phyloP scores from a whole-genome alignment of 345 rosid genomes.

The Eucalyptus tenuipes region DNA sequence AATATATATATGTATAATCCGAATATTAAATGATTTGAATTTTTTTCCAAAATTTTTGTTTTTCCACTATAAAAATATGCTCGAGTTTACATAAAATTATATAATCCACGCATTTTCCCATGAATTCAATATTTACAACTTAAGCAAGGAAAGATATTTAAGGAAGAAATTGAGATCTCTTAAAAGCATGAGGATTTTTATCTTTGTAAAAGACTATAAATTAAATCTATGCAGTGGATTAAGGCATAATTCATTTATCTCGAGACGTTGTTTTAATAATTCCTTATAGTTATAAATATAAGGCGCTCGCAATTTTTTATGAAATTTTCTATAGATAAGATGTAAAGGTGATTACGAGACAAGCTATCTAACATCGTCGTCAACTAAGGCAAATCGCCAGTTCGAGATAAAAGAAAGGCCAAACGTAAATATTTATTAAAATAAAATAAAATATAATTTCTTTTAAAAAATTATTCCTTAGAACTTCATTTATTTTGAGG shows the following conservation, averaged over 20 bases:
- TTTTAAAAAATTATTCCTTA: background rate
- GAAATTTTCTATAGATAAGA: background rate
- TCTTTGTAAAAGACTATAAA: background rate
- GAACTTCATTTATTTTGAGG: accelerated
- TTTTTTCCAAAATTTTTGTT: background rate
- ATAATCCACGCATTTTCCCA: background rate
- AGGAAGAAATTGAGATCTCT: background rate
- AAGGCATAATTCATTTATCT: background rate
- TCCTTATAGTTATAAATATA: background rate
- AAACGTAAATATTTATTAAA: background rate
- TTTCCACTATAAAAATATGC: background rate
- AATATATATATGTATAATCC: background rate
- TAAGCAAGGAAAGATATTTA: background rate
- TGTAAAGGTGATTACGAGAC: background rate
- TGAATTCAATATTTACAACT: background rate
- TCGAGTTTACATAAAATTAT: background rate
- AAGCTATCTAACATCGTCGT: background rate
- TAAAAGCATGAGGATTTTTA: background rate
- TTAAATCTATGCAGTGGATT: background rate
- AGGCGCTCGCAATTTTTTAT: background rate
- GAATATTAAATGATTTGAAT: background rate
- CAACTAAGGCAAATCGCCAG: accelerated
- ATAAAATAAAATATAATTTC: background rate
- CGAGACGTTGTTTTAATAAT: accelerated
- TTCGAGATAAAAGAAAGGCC: background rate